Base-by-base conservation (phyloP, 1,284 basidiomycete species). In the Ganoderma lucidum region DNA sequence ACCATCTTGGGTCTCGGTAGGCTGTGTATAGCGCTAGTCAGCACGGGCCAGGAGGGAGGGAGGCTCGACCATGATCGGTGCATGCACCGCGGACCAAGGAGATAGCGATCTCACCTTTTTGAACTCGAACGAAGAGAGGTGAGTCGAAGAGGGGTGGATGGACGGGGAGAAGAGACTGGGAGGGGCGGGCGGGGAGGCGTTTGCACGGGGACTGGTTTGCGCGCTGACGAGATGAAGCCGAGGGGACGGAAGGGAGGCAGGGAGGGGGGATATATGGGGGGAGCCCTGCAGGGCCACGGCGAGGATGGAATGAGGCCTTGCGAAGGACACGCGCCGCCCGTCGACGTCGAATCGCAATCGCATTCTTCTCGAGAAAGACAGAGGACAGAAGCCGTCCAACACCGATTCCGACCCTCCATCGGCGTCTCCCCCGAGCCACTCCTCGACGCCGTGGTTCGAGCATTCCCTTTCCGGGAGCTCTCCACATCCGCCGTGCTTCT, bases 261-360 rank as follows among this genome's bases (percentile, higher is more conserved):
- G 66, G 58, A 42, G 37, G 67, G 67, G 55, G 28, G 69, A 65
- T 70, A 70, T 72, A 72, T 72, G 67, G 68, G 67, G 67, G 62
- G 51, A 19, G 48, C 28, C 23, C 15, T 28, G 37, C 37, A 23
- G 32, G 48, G 32, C 14, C 42, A 44, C 42, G 42, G 42, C 42
- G 42, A 28, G 48, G 9, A 51, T 51, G 48, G 48, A 51, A 35
- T 35, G 35, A 35, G 35, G 35, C 35, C 35, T 35, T 3, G 35
- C 23, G 48, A 10, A 51, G 42, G 48, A 28, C 48, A 51, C 23
- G 48, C 48, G 48, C 48, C 23, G 48, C 48, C 23, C 48, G 23
- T 51, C 39, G 39, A 41, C 48, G 23, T 51, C 39, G 39, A 41
- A 41, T 41, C 39, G 39, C 12, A 41, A 41, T 41, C 48, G 48